A percentile compares a stretch with the other conserved stretches of the same genome.
Conservation (phyloP, 2,329 filamentous ascomycete species). For the Penicillium palitans region DNA sequence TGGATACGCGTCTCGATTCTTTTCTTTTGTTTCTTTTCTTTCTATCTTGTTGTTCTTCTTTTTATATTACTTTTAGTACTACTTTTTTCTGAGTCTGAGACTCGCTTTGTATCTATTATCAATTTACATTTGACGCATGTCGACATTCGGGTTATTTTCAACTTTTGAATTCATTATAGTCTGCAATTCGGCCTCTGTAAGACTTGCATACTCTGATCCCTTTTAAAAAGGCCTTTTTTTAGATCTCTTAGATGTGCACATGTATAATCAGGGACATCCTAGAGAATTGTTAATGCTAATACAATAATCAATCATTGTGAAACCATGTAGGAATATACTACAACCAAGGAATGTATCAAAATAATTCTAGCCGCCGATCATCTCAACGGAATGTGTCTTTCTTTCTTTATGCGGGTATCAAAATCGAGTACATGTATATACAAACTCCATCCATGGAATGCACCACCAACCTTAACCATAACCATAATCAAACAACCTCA, state of each 20-base stretch:
- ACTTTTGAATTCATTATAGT: neutral
- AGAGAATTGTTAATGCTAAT: neutral
- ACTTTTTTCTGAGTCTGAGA: conserved; percentile 11
- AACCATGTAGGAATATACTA: neutral
- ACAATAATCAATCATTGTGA: neutral
- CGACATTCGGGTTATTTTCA: no score
- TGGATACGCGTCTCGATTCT: conserved; percentile 2
- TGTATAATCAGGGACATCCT: no score
- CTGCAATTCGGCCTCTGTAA: no score
- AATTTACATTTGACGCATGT: neutral
- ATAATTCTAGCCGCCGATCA: neutral
- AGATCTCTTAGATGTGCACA: no score
- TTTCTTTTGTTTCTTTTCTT: neutral
- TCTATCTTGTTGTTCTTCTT: neutral
- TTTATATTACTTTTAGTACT: conserved; percentile 5
- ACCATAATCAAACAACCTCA: neutral
- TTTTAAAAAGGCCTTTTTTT: no score
- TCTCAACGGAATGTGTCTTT: neutral
- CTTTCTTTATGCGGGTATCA: neutral
- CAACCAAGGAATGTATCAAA: neutral
- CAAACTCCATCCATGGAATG: conserved; percentile 1
- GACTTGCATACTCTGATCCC: no score
- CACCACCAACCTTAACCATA: neutral
- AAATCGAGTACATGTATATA: neutral
- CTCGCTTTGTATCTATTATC: conserved; percentile 4